Evolutionary conservation across 2,329 filamentous ascomycete genomes (phyloP).

Genomic region (Coniochaeta sp.): DNA sequence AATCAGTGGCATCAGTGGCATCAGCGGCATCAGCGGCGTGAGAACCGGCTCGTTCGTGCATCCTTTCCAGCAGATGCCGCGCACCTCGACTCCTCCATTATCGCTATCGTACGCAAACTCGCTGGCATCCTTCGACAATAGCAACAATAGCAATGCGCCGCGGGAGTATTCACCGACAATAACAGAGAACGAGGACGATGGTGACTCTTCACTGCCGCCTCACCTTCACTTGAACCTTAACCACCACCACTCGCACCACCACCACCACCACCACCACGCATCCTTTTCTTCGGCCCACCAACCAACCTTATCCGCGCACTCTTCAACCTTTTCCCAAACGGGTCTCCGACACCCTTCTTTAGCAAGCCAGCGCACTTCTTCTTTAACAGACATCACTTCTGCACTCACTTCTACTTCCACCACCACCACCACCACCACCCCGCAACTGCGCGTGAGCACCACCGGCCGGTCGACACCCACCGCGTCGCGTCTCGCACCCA

Average conservation of each 20-base stretch:
- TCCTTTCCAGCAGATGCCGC: conserved; percentile 57
- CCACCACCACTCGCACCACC: conserved; percentile 7
- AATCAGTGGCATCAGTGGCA: too few species aligned
- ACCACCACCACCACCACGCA: conserved; percentile 10
- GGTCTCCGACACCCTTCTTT: conserved; percentile 29
- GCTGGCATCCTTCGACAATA: conserved; percentile 40
- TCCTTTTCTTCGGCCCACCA: conserved; percentile 10
- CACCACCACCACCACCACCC: too few species aligned
- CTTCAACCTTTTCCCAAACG: conserved; percentile 15
- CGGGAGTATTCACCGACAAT: conserved; percentile 51
- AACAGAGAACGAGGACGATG: conserved; percentile 40
- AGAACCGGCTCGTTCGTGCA: conserved; percentile 49
- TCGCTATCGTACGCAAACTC: conserved; percentile 54
- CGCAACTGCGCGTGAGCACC: conserved; percentile 30
- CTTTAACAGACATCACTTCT: conserved; percentile 25
- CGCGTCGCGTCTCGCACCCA: conserved; percentile 28
- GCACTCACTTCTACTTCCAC: conserved; percentile 11
- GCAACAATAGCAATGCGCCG: conserved; percentile 7
- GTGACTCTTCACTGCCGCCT: conserved; percentile 10
- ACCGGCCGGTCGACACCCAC: conserved; percentile 17
- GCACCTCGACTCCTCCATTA: conserved; percentile 51
- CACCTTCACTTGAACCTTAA: conserved; percentile 5
- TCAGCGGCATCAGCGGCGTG: too few species aligned
- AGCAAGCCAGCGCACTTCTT: conserved; percentile 30
- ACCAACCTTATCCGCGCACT: conserved; percentile 19